Base-by-base conservation (phyloP, 2,329 filamentous ascomycete genomes). In the Hypoxylon sp. region DNA sequence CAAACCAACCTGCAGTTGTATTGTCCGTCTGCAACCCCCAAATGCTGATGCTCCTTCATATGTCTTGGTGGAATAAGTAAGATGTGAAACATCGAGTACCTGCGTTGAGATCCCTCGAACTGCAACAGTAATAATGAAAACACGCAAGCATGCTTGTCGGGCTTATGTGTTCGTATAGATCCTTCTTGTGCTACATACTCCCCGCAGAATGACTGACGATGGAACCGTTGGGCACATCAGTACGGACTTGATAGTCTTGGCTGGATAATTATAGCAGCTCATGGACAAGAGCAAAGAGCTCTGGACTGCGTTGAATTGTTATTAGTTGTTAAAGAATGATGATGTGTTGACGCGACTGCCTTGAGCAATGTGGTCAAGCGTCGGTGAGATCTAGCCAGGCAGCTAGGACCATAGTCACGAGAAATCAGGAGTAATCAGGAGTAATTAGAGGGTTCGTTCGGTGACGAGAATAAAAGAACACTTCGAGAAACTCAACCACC, bases 11-110 rank as follows among this genome's bases (percentile, higher is more conserved):
- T 68, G 60, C 14, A 53, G 25, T 41, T 34, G 48, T 58, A 25
- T 34, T n/a, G 45, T 21, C 34, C 43, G 52, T 65, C 59, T 59
- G 55, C 25, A 55, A 48, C 50, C 59, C 51, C 38, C 49, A 63
- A 63, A 60, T 17, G 38, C 21, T 25, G 51, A 60, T 45, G 53
- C 13, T 60, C 5, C 45, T 32, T 58, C 14, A 17, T 11, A 55
- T 50, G 25, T 28, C 46, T 23, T 51, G 30, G 23, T n/a, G 6
- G 43, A 58, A 32, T 64, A 11, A 56, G 36, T 5, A 61, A 36
- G 43, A 51, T 17, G 10, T 65, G 65, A 66, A 70, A 70, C 65
- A 59, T 30, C 25, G 3, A 60, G 62, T 63, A 68, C 65, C 63
- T 64, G 59, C 62, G 48, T 70, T 17, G 34, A 61, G 56, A 70